Evolutionary conservation across 106 monocot species (phyloP).

Genomic region (Xerophyta viscosa): DNA sequence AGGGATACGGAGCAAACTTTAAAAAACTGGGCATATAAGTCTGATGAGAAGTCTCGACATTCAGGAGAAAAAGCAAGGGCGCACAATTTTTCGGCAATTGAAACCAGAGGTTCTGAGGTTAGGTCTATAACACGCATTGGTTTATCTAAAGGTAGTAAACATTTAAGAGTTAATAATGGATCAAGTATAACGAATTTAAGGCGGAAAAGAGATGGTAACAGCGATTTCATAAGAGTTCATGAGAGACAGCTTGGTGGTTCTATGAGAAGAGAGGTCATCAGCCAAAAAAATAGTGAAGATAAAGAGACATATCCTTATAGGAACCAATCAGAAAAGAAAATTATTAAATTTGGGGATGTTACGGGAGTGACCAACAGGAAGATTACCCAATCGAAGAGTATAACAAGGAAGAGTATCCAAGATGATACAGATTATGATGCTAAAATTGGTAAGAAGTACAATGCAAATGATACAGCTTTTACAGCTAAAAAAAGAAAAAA

Average conservation of each 20-base stretch:
- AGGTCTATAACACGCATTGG: too few species aligned
- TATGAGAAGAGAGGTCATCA: neutral
- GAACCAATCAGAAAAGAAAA: conserved; percentile 6
- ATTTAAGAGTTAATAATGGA: too few species aligned
- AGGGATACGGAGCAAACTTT: neutral
- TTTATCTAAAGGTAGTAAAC: too few species aligned
- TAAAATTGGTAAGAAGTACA: neutral
- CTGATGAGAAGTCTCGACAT: neutral
- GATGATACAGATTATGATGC: neutral
- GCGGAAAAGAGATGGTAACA: too few species aligned
- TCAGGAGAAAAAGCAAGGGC: neutral
- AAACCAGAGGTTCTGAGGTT: too few species aligned
- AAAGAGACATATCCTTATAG: neutral
- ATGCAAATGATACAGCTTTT: neutral
- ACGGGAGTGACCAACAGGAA: neutral
- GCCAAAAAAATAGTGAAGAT: neutral
- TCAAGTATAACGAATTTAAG: too few species aligned
- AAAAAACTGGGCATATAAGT: conserved; percentile 1
- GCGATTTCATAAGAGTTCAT: neutral
- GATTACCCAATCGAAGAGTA: neutral
- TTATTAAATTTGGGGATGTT: neutral
- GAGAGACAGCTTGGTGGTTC: neutral
- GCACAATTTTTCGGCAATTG: too few species aligned
- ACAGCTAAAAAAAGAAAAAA: neutral
- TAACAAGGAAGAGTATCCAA: neutral